A percentile compares a stretch with the other conserved stretches of the same genome.
Evolutionary conservation across 495 filamentous ascomycete genomes (phyloP).

Genomic region (Penicillium coprophilum): DNA sequence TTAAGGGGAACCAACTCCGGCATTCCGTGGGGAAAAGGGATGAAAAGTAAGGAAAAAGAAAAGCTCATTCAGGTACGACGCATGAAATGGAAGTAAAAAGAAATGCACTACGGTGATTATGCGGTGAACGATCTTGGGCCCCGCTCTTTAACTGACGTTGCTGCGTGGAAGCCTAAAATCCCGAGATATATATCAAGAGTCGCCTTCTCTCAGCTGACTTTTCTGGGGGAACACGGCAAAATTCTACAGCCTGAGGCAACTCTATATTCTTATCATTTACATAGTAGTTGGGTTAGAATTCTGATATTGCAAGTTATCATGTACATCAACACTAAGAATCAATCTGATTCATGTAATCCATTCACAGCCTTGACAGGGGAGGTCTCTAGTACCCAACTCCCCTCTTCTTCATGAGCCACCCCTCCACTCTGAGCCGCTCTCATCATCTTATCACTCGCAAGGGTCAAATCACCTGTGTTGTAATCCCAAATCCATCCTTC

Average conservation of each 20-base stretch:
- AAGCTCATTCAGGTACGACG: constrained; percentile 1
- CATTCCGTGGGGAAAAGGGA: constrained; percentile 14
- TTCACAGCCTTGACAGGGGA: constrained; percentile 37
- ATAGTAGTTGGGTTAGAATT: background rate
- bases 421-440: constrained; percentile 58
- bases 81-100: constrained; percentile 1
- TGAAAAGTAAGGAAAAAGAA: background rate
- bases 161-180: constrained; percentile 27
- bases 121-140: constrained; percentile 18
- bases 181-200: background rate
- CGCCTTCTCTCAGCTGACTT: background rate
- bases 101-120: constrained; percentile 1
- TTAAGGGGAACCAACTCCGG: constrained; percentile 19
- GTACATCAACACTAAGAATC: constrained; percentile 7
- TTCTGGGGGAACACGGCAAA: constrained; percentile 1
- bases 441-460: constrained; percentile 55
- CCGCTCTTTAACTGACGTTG: constrained; percentile 19
- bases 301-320: background rate
- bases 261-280: background rate
- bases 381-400: constrained; percentile 46
- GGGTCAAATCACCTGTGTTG: constrained; percentile 60
- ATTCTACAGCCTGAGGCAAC: background rate
- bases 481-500: constrained; percentile 84
- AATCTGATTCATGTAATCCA: constrained; percentile 26
- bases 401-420: constrained; percentile 61